Conservation (phyloP, 2,329 filamentous ascomycete species). For the Aspergillus sp. region DNA sequence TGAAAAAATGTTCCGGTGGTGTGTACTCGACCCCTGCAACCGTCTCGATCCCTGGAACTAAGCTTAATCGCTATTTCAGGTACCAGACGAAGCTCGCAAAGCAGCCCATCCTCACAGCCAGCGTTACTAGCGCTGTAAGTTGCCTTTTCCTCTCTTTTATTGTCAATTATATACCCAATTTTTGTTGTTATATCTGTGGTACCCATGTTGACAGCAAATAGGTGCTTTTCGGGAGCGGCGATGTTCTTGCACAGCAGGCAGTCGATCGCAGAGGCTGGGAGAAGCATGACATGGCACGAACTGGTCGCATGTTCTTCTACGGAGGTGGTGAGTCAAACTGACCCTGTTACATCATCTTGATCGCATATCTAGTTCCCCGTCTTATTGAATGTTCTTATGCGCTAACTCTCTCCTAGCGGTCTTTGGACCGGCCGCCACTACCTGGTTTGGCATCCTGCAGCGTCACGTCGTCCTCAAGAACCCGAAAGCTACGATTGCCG, state of each 20-base stretch:
- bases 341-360: background rate
- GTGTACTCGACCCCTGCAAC: constrained; percentile 16
- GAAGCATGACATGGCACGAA: constrained; percentile 69
- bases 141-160: constrained; percentile 7
- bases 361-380: background rate
- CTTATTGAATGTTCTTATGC: constrained; percentile 1
- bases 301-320: constrained; percentile 55
- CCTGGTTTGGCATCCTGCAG: constrained; percentile 83
- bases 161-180: background rate
- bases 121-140: constrained; percentile 76
- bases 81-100: constrained; percentile 83
- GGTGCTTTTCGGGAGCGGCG: constrained; percentile 90
- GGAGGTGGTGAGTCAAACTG: constrained; percentile 49
- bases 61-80: constrained; percentile 54
- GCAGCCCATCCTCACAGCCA: constrained; percentile 86
- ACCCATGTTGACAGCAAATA: constrained; percentile 32
- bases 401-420: constrained; percentile 53
- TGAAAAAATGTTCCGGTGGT: constrained; percentile 44
- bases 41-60: constrained; percentile 14
- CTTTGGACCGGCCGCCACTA: constrained; percentile 86
- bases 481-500: constrained; percentile 70
- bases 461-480: constrained; percentile 68
- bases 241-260: constrained; percentile 86
- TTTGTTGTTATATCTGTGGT: too few relatives aligned
- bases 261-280: constrained; percentile 80